These are phyloP conservation scores for Sclerotiophoma versabilis DNA, from an alignment of 2,329 filamentous ascomycete genomes.

Conservation along the genomic window DNA sequence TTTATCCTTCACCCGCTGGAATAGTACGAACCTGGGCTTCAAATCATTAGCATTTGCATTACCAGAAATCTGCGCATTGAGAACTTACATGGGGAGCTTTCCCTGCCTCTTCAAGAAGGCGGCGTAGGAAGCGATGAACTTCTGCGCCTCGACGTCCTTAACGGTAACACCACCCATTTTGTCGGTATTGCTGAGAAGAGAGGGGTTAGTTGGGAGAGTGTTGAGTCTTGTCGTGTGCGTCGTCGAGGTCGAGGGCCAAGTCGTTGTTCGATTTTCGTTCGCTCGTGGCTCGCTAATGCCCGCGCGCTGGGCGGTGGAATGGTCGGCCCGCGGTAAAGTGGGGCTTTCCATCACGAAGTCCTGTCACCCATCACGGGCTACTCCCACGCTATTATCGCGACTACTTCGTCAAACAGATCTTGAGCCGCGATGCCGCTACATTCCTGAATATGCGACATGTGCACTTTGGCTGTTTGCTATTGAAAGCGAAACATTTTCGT, in stretches of 20 bases:
- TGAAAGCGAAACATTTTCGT: too few species aligned
- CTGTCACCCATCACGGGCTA: too few species aligned
- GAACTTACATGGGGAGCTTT: slow-evolving; percentile 76
- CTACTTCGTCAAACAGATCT: too few species aligned
- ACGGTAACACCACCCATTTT: slow-evolving; percentile 84
- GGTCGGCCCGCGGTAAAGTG: slow-evolving; percentile 28
- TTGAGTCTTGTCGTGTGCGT: slow-evolving; percentile 34
- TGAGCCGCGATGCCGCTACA: too few species aligned
- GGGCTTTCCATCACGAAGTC: not conserved
- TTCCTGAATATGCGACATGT: not conserved
- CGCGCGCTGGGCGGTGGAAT: slow-evolving; percentile 13
- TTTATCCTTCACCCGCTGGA: slow-evolving; percentile 49
- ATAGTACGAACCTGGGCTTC: slow-evolving; percentile 71
- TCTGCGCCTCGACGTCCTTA: slow-evolving; percentile 88
- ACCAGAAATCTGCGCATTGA: not conserved
- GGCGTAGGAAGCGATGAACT: slow-evolving; percentile 87
- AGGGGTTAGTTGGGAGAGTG: slow-evolving; percentile 27
- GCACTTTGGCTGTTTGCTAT: not conserved
- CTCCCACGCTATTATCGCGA: too few species aligned
- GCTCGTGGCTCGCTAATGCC: slow-evolving; percentile 32
- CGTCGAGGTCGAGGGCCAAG: slow-evolving; percentile 4
- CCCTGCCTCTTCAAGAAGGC: slow-evolving; percentile 93
- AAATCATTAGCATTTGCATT: slow-evolving; percentile 20
- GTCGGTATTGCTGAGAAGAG: slow-evolving; percentile 57
- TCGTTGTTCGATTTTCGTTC: slow-evolving; percentile 17